Conservation (phyloP, 257 asterid species). For the Salvia hispanica region DNA sequence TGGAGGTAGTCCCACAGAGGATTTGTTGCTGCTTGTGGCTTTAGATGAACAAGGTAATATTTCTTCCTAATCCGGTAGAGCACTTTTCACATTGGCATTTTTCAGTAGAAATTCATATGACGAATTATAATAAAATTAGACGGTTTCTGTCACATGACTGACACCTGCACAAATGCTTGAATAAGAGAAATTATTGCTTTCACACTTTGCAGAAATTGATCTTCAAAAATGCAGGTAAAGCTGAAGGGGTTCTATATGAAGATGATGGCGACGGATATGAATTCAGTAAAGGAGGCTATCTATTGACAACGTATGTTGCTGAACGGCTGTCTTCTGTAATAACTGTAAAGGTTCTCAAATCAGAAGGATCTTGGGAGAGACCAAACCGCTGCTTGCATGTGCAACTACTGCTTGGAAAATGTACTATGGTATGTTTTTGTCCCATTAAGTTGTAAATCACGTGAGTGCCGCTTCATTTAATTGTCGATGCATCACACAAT, state of each 20-base stretch:
- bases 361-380: constrained; percentile 77
- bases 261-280: constrained; percentile 95
- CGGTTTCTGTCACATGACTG: too few relatives aligned
- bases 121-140: too few relatives aligned
- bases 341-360: constrained; percentile 57
- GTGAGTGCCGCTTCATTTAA: background rate
- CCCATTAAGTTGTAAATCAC: background rate
- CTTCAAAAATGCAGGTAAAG: constrained; percentile 60
- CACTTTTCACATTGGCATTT: too few relatives aligned
- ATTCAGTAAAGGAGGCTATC: constrained; percentile 60
- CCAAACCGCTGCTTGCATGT: constrained; percentile 78
- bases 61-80: constrained; percentile 1
- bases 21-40: constrained; percentile 70
- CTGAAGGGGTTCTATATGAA: constrained; percentile 81
- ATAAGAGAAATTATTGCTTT: background rate
- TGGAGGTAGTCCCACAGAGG: constrained; percentile 69
- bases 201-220: background rate
- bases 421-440: constrained; percentile 55
- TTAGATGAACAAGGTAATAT: constrained; percentile 71
- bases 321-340: constrained; percentile 63
- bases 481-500: constrained; percentile 8
- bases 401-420: constrained; percentile 65
- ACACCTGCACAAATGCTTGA: background rate
- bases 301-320: constrained; percentile 77
- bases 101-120: too few relatives aligned